Base-by-base conservation (phyloP, 306 rosid genomes). In the Fragaria nilgerrensis region DNA sequence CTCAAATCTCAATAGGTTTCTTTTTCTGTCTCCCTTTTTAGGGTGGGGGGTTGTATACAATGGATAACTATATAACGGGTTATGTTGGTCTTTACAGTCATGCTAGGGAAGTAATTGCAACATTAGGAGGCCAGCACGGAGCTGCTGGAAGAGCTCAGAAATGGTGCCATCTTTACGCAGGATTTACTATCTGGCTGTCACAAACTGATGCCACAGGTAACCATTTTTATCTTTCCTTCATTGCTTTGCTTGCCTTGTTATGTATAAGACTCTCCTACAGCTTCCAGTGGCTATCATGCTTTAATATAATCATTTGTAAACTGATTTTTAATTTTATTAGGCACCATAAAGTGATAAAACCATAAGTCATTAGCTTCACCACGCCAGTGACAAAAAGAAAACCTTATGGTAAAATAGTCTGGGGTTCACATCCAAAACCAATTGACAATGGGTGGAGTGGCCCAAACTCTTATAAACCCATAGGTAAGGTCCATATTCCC, bases 111-210 rank as follows among this genome's bases (percentile, higher is more conserved):
- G 89, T 86, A 66, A 79, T 90, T 78, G 88, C 93, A 74, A 95
- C 97, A 49, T 53, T 95, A 87, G 97, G 97, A 74, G 92, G 92
- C 76, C 81, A 75, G 82, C 88, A 82, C 0, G 94, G 97, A 78
- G 90, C 86, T 73, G 87, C 97, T 67, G 52, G 83, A 81, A 91
- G 85, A 61, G 77, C 86, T 71, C 87, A 86, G 81, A 86, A 87
- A 65, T 95, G 99, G 97, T 82, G 20, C 77, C 96, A 95, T 88
- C 97, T 95, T 52, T 80, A 86, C 82, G 92, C 97, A 3, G 97
- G 99, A 70, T 95, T 92, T 84, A 92, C 94, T 25, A 81, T 92
- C 76, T 95, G 96, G 97, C 80, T 95, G 83, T 95, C 97, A 34
- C 89, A 84, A 68, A 95, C 97, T n/a, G 89, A 90, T 80, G 91